phyloP scores from a whole-genome alignment of 129 eudicot genomes.

The Apium graveolens region DNA sequence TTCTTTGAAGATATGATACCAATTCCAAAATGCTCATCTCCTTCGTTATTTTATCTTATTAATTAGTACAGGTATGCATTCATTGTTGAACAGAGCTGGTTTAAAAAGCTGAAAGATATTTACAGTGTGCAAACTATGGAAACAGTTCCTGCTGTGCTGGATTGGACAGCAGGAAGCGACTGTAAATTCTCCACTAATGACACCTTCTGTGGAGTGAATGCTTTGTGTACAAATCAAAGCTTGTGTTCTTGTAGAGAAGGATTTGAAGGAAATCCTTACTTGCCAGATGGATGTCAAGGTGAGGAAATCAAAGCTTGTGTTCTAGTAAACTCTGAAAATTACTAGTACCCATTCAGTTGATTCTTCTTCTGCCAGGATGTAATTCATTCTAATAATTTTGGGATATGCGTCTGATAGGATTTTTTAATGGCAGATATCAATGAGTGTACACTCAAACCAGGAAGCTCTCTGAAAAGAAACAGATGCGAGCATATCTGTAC shows the following conservation, averaged over 20 bases:
- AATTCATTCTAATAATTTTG: too few relatives aligned
- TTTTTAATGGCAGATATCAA: neutral
- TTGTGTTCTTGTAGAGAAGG: conserved; percentile 21
- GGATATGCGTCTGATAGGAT: too few relatives aligned
- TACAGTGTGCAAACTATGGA: conserved; percentile 11
- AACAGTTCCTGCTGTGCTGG: conserved; percentile 18
- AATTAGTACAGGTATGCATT: conserved; percentile 12
- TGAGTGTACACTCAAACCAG: neutral
- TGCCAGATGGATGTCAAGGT: conserved; percentile 17
- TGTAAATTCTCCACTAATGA: too few relatives aligned
- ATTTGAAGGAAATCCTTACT: conserved; percentile 29
- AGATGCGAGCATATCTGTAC: neutral
- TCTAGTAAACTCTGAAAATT: too few relatives aligned
- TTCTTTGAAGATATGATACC: too few relatives aligned
- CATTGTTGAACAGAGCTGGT: conserved; percentile 26
- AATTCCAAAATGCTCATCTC: too few relatives aligned
- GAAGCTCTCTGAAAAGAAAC: neutral
- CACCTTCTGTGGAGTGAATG: conserved; percentile 5
- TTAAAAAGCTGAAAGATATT: conserved; percentile 1
- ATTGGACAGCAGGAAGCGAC: neutral
- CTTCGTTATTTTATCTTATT: too few relatives aligned
- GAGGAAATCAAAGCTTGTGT: too few relatives aligned
- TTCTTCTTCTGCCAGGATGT: neutral
- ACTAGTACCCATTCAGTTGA: neutral
- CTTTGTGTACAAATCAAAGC: too few relatives aligned